Conservation (phyloP, 1,139 yeast genomes). For the Geotrichum europaeum region DNA sequence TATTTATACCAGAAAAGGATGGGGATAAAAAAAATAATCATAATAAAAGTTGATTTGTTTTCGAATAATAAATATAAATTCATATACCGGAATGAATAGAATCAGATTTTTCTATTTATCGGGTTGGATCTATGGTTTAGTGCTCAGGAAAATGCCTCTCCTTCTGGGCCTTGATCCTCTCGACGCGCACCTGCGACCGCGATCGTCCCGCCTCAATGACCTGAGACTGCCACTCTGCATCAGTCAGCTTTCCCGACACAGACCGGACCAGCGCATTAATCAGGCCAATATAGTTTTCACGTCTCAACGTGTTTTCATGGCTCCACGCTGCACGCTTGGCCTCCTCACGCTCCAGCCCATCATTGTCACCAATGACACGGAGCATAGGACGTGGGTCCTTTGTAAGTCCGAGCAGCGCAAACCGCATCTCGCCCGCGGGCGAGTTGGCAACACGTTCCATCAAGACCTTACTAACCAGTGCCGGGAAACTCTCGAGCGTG, state of each 20-base stretch:
- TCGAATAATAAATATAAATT: neutral
- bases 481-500: conserved; percentile 10
- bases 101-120: too few species aligned
- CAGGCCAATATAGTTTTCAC: conserved; percentile 52
- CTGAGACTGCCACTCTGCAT: conserved; percentile 41
- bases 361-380: conserved; percentile 39
- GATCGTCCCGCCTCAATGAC: neutral
- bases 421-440: conserved; percentile 47
- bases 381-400: conserved; percentile 44
- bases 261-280: conserved; percentile 45
- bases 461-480: conserved; percentile 38
- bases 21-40: neutral
- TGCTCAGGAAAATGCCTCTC: neutral
- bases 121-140: neutral
- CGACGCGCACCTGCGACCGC: neutral
- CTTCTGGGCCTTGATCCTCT: neutral
- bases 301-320: conserved; percentile 43
- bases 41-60: neutral
- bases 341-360: conserved; percentile 33
- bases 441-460: conserved; percentile 44
- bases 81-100: neutral
- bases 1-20: neutral
- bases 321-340: conserved; percentile 39
- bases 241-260: conserved; percentile 25
- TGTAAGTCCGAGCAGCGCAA: conserved; percentile 54